Base-by-base conservation (phyloP, 2,329 filamentous ascomycete genomes). In the Botrytis fabae region DNA sequence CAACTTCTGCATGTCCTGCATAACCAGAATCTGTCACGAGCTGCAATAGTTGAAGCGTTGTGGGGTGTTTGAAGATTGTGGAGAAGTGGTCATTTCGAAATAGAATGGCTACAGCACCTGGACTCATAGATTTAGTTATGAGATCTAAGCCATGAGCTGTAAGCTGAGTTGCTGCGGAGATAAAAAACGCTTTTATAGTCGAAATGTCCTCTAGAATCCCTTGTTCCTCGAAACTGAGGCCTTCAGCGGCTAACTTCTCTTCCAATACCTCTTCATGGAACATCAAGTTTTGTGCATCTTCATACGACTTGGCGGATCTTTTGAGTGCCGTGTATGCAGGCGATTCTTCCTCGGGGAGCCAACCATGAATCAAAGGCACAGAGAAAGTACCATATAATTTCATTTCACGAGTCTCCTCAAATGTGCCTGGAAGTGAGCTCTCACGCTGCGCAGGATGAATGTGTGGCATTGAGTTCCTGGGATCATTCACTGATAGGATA, bases 81-180 rank as follows among this genome's bases (percentile, higher is more conserved):
- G 94, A 94, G 80, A 99, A 99, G 81, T 99, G 96, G 80, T 99
- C 95, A 78, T 99, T 99, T 40, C 96, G 90, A 84, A 99, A 99
- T 1, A 99, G 83, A 68, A 99, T 98, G 0, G 93, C 93, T 75
- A 98, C 89, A 1, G 92, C 90, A 2, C 94, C 95, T 1, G 94
- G 91, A 20, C 87, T 84, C 73, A 98, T 86, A 9, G 88, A 90
- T 69, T 89, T 88, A 0, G 87, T 87, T 57, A 98, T 90, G 1
- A 92, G 88, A 57, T 92, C 88, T 3, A 99, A 86, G 0, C 96
- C 96, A 81, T 91, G 92, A 0, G 89, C 85, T 0, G 96, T 98
- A 35, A 99, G 85, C 78, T 99, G 96, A 0, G 96, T 98, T 0
- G 94, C 91, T 74, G 93, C 95, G 1, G 86, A 86, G 5, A 86